Conservation (phyloP, 306 rosid genomes). For the Canavalia ensiformis region DNA sequence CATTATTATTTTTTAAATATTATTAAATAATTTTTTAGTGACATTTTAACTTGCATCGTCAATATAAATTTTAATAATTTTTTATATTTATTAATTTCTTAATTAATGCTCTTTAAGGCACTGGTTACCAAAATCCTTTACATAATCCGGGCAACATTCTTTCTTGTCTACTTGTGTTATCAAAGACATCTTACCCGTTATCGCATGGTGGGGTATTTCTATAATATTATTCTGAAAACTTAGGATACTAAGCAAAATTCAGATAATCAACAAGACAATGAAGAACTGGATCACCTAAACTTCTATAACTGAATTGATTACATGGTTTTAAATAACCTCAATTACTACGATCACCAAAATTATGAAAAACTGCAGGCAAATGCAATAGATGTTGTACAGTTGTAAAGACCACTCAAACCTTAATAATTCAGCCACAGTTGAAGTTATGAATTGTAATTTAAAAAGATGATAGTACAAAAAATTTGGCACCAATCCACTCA, state of each 20-base stretch:
- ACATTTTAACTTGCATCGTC: no score
- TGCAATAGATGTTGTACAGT: background rate
- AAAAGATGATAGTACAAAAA: background rate
- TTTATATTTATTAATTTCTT: background rate
- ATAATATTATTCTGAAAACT: conserved; percentile 23
- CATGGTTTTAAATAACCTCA: background rate
- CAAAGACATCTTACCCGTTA: background rate
- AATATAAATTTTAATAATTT: no score
- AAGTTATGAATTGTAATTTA: background rate
- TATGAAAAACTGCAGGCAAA: background rate
- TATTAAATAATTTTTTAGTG: no score
- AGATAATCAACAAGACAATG: conserved; percentile 22
- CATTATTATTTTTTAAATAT: no score
- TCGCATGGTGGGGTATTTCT: conserved; percentile 19
- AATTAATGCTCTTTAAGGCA: no score
- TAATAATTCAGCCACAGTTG: background rate
- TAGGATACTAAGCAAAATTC: conserved; percentile 18
- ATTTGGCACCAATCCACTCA: background rate
- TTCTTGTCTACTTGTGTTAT: background rate
- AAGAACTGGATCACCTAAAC: conserved; percentile 16
- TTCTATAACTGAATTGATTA: background rate
- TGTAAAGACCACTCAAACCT: background rate
- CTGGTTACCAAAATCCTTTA: no score
- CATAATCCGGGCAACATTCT: conserved; percentile 20
- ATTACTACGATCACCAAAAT: background rate